Evolutionary conservation across 176 grass and related monocot species (phyloP).

Genomic region (bread wheat (Triticum aestivum)): DNA sequence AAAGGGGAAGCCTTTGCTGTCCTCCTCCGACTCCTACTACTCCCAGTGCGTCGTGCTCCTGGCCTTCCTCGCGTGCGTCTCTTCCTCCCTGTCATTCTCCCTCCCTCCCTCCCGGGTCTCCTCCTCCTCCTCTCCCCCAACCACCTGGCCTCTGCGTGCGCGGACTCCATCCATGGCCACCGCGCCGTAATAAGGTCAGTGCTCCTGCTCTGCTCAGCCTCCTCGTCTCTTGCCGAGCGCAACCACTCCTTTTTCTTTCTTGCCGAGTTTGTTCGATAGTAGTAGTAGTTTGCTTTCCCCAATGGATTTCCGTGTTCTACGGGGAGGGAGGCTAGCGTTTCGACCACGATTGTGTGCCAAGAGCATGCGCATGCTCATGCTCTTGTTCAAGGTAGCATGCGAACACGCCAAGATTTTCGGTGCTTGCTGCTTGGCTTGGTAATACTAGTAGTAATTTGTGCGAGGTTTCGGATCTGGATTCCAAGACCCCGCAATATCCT

Average conservation of each 20-base stretch:
- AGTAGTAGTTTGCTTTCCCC: background rate
- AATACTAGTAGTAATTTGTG: background rate
- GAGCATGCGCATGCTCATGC: background rate
- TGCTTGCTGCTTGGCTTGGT: background rate
- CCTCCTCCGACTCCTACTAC: background rate
- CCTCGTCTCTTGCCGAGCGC: background rate
- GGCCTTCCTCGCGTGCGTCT: background rate
- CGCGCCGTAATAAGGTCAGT: slow-evolving; percentile 17
- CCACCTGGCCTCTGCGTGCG: no score
- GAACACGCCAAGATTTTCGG: background rate
- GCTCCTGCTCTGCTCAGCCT: background rate
- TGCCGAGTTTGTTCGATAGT: background rate
- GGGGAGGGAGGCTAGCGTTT: background rate
- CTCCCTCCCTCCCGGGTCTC: background rate
- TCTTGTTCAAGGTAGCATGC: slow-evolving; percentile 1
- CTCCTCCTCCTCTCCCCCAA: background rate
- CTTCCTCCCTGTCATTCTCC: background rate
- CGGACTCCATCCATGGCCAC: background rate
- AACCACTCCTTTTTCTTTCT: background rate
- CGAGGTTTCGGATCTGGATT: slow-evolving; percentile 33
- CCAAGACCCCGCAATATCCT: background rate
- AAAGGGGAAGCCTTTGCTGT: slow-evolving; percentile 28
- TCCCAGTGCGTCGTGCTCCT: slow-evolving; percentile 7
- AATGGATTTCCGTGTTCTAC: background rate
- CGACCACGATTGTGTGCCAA: background rate